Conservation (phyloP, 129 eudicot genomes). For the Oenanthe sinensis region DNA sequence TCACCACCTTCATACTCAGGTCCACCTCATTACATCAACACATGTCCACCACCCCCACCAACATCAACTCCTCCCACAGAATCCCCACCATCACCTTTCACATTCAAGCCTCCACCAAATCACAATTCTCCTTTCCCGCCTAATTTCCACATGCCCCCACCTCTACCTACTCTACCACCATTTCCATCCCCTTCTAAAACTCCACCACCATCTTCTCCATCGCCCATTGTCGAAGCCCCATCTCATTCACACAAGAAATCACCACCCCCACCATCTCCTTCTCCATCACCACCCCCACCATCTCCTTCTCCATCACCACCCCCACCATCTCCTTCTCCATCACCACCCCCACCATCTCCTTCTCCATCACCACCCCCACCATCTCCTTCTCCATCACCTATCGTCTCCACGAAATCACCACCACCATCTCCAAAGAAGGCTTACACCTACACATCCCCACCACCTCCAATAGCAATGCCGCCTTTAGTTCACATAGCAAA, state of each 20-base stretch:
- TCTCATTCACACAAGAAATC: background rate
- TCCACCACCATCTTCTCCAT: background rate
- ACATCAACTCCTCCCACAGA: background rate
- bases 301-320: background rate
- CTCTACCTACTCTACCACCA: background rate
- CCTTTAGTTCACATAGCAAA: background rate
- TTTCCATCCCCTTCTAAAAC: background rate
- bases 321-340: background rate
- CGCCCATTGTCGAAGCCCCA: background rate
- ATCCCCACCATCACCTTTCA: conserved; percentile 9
- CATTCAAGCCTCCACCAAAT: background rate
- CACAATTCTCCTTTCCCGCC: background rate
- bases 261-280: background rate
- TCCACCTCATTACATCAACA: conserved; percentile 1
- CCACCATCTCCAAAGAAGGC: background rate
- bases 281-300: conserved; percentile 4
- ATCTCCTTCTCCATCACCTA: background rate
- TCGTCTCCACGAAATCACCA: background rate
- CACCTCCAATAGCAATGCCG: background rate
- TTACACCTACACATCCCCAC: background rate
- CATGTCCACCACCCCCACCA: conserved; percentile 1
- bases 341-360: background rate
- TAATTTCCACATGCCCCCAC: background rate
- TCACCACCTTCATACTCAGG: background rate
- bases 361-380: background rate